phyloP scores from a whole-genome alignment of 768 basidiomycete species.

The Pleurotus djamor region DNA sequence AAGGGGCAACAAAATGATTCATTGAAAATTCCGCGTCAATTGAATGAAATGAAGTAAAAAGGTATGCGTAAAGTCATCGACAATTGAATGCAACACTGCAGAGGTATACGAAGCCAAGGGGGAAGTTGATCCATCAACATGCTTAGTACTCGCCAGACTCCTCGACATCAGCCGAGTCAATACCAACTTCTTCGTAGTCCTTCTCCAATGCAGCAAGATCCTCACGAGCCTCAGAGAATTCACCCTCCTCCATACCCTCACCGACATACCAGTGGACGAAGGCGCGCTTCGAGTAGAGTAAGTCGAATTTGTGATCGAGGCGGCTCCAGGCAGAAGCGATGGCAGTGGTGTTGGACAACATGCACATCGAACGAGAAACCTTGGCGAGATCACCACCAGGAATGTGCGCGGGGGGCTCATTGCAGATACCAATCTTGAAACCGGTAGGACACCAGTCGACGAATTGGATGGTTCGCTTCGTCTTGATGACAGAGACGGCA shows the following conservation, averaged over 20 bases:
- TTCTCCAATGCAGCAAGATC: constrained; percentile 97
- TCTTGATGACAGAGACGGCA: constrained; percentile 93
- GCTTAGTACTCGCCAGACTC: constrained; percentile 57
- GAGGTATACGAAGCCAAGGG: not conserved
- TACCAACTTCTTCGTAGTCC: constrained; percentile 90
- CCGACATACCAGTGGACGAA: constrained; percentile 96
- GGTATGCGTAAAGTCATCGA: constrained; percentile 25
- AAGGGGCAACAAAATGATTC: constrained; percentile 10
- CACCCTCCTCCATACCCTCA: constrained; percentile 99
- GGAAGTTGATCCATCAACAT: not conserved
- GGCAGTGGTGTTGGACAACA: constrained; percentile 93
- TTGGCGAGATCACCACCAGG: constrained; percentile 96
- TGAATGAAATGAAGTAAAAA: constrained; percentile 14
- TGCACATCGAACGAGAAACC: constrained; percentile 92
- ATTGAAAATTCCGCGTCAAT: constrained; percentile 26
- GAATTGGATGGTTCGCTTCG: constrained; percentile 96
- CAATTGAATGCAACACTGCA: not conserved
- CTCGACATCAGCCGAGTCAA: constrained; percentile 72
- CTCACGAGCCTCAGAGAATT: constrained; percentile 98
- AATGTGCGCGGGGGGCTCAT: constrained; percentile 89
- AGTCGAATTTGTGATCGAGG: constrained; percentile 97
- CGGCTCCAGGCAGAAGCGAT: constrained; percentile 96
- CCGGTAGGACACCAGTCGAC: constrained; percentile 99
- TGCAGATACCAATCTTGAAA: constrained; percentile 98
- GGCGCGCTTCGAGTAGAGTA: constrained; percentile 95